Evolutionary conservation across 164 flowering plant genomes (phyloP), one percentile per base, ranked within the genome.

Genomic region (Cinnamomum micranthum): DNA sequence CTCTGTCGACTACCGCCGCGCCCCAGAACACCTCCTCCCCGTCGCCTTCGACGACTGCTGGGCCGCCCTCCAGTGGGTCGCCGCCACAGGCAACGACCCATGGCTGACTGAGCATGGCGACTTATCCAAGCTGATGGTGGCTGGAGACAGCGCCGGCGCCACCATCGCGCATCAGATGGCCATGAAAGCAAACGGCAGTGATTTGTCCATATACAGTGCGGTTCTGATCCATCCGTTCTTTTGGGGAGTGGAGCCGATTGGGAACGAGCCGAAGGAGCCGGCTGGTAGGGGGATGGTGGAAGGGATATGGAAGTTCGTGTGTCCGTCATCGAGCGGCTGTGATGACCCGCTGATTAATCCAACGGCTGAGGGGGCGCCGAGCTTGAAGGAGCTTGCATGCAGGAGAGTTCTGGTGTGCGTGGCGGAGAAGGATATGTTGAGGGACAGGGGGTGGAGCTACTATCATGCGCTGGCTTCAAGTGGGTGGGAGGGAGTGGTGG

Each of bases 21-120:
- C 75, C 5, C 81, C 81, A 5, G 81, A 78, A 74, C 69, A 78
- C 47, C 67, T 1, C 24, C 63, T 78, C 15, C 80, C 80, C 6
- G 28, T 63, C 35, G 70, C 74, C 50, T 71, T 74, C 41, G 70
- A 74, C 24, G 80, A 78, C 66, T 78, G 74, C 31, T 78, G 80
- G 80, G 71, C 50, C 7, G 74, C 75, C 9, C 28, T 78, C 22
- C 17, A 74, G 22, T 78, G 80, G 80, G 77, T 74, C 13, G 72
- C 68, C 22, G 74, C 67, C 14, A 15, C 17, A 4, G 76, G 52
- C 12, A 22, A 27, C 20, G 80, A 78, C 65, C 12, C 68, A 11
- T 78, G 80, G 80, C 69, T 78, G 24, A 65, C 17, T 17, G 60
- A 70, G 20, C 70, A 65, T 51, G 80, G 31, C 15, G 77, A 78